Evolutionary conservation across 768 basidiomycete genomes (phyloP), one percentile per base, ranked within the genome.

Genomic region (Lactarius tabidus): DNA sequence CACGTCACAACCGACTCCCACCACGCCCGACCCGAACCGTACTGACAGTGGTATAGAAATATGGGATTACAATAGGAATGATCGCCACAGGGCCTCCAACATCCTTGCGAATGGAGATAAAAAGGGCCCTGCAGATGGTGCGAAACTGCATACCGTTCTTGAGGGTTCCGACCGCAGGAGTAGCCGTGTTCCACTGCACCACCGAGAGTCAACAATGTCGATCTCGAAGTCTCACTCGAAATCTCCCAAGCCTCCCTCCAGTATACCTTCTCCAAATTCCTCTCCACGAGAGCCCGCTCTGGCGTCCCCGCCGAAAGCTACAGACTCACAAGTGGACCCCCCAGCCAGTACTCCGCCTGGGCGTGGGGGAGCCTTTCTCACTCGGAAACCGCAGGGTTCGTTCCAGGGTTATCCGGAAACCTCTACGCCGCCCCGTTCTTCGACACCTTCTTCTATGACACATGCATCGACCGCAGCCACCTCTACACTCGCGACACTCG

Each of bases 41-140:
- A 36, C 31, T 45, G 65, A 66, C 35, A 66, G 65, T 35, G 65
- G 65, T 17, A 62, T 66, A 53, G 65, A 59, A 23, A 2, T 66
- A 53, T 66, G 65, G 65, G 65, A 66, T 59, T 43, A 58, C 14
- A 14, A 23, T 17, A 57, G 1, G 17, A 23, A 29, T 18, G 45
- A 52, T 62, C 57, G 57, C 23, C 57, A 51, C 39, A 62, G n/a
- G n/a, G 23, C 38, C 8, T 10, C 0, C 12, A 33, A 57, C 23
- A 12, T 14, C 54, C 39, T 48, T 43, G 26, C 28, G 17, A 58
- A 41, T 35, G 55, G 64, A 41, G 26, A 43, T 48, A 26, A 18
- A n/a, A 65, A 51, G 31, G 18, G 18, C 39, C 12, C 51, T 8
- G 41, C 20, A 23, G 51, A 58, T 26, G n/a, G 45, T 20, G n/a